Evolutionary conservation across 2,329 filamentous ascomycete genomes (phyloP).

Genomic region (Fusarium multiceps): DNA sequence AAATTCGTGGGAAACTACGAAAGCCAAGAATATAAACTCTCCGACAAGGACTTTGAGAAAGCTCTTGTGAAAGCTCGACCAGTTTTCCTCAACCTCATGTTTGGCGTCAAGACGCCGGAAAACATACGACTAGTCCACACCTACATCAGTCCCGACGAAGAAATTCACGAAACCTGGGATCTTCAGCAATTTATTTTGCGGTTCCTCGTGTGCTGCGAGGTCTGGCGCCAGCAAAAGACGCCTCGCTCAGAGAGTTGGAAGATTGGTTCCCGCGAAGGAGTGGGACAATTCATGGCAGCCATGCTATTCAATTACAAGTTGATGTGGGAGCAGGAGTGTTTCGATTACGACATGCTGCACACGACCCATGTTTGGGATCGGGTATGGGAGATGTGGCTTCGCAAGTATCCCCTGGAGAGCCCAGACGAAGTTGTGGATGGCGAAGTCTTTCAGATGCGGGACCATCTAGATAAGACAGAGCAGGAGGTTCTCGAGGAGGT

Average conservation of each 20-base stretch:
- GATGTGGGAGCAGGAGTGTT: constrained; percentile 38
- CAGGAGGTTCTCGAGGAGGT: constrained; percentile 35
- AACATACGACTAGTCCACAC: constrained; percentile 15
- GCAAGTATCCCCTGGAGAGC: constrained; percentile 34
- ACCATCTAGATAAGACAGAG: constrained; percentile 32
- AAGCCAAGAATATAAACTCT: neutral
- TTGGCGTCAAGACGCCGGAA: constrained; percentile 17
- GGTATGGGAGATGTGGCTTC: constrained; percentile 49
- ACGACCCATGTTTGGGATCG: constrained; percentile 34
- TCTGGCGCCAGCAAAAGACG: constrained; percentile 43
- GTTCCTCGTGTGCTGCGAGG: constrained; percentile 43
- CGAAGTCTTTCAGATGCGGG: constrained; percentile 30
- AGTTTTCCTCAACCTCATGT: constrained; percentile 36
- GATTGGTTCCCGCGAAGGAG: constrained; percentile 24
- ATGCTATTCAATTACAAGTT: constrained; percentile 40
- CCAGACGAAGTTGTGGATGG: constrained; percentile 1
- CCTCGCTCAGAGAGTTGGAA: constrained; percentile 37
- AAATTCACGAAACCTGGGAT: neutral
- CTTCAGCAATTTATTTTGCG: constrained; percentile 33
- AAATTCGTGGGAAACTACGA: constrained; percentile 17
- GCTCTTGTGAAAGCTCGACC: constrained; percentile 18
- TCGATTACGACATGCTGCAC: constrained; percentile 5
- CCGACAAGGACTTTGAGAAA: constrained; percentile 7
- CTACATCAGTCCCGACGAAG: constrained; percentile 5
- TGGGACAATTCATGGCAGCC: constrained; percentile 40